These are phyloP conservation scores for Camellia oleifera DNA, from an alignment of 179 eudicot genomes.

Conservation along the genomic window DNA sequence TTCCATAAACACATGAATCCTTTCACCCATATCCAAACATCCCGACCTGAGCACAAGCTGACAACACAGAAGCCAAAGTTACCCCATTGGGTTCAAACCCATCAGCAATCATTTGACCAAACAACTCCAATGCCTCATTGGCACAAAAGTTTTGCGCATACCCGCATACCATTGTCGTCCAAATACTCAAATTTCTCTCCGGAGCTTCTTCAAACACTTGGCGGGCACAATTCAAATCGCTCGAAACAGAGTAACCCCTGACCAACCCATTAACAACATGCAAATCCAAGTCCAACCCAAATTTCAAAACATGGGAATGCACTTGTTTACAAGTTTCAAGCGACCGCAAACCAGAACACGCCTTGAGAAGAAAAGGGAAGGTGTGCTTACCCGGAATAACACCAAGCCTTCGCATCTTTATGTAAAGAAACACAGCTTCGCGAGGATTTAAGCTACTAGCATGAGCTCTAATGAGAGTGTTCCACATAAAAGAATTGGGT, in stretches of 20 bases:
- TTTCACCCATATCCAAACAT: slow-evolving; percentile 55
- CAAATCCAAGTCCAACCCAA: slow-evolving; percentile 48
- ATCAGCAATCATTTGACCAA: slow-evolving; percentile 45
- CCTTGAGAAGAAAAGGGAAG: slow-evolving; percentile 64
- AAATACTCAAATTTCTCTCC: slow-evolving; percentile 58
- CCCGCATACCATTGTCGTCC: slow-evolving; percentile 84
- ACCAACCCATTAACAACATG: slow-evolving; percentile 64
- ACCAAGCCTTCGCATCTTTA: slow-evolving; percentile 43
- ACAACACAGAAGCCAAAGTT: slow-evolving; percentile 63
- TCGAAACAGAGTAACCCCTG: slow-evolving; percentile 43
- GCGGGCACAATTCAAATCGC: slow-evolving; percentile 39
- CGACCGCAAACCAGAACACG: slow-evolving; percentile 36
- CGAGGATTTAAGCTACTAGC: slow-evolving; percentile 38
- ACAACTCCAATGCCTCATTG: slow-evolving; percentile 50
- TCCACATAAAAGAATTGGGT: slow-evolving; percentile 68
- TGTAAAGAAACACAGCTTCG: slow-evolving; percentile 39
- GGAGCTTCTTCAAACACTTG: slow-evolving; percentile 54
- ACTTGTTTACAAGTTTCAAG: slow-evolving; percentile 40
- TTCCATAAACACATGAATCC: slow-evolving; percentile 43
- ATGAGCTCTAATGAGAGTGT: slow-evolving; percentile 62
- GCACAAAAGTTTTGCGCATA: slow-evolving; percentile 53
- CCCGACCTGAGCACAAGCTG: slow-evolving; percentile 73
- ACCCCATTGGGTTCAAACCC: slow-evolving; percentile 69
- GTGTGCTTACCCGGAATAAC: slow-evolving; percentile 66
- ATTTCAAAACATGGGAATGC: slow-evolving; percentile 48